Conservation (phyloP, 129 eudicot species). For the Tagetes patula region DNA sequence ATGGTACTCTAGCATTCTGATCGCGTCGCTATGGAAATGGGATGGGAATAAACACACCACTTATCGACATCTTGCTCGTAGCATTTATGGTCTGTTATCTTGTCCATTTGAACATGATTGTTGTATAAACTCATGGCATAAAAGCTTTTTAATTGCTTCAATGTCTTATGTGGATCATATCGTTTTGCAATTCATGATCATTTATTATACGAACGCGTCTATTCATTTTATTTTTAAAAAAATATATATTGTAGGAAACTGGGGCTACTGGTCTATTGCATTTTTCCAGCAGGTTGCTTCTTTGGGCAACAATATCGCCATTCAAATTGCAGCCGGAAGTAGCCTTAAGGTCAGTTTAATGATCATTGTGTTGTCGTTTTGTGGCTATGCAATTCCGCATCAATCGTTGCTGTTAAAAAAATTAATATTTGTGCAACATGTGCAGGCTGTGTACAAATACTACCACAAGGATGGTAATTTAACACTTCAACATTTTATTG, state of each 20-base stretch:
- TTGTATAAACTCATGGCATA: no score
- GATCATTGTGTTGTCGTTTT: not conserved
- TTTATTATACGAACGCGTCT: no score
- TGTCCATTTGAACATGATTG: no score
- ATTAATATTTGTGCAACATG: slow-evolving; percentile 1
- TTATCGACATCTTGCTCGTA: slow-evolving; percentile 50
- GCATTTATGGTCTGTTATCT: slow-evolving; percentile 46
- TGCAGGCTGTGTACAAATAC: slow-evolving; percentile 58
- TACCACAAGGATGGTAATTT: slow-evolving; percentile 45
- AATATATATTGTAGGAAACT: slow-evolving; percentile 39
- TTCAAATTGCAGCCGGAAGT: slow-evolving; percentile 65
- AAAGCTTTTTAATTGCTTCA: not conserved
- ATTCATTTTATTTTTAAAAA: no score
- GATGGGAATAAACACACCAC: slow-evolving; percentile 56
- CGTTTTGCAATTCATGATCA: not conserved
- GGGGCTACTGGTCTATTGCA: slow-evolving; percentile 69
- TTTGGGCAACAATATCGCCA: slow-evolving; percentile 60
- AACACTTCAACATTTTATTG: slow-evolving; percentile 49
- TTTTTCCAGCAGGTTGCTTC: slow-evolving; percentile 73
- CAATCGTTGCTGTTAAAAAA: not conserved
- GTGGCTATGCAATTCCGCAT: slow-evolving; percentile 4
- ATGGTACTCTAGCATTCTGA: slow-evolving; percentile 54
- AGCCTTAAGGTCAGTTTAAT: slow-evolving; percentile 41
- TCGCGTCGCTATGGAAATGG: slow-evolving; percentile 68
- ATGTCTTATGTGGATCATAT: no score